These are phyloP conservation scores for Vinca minor DNA, from an alignment of 257 asterid genomes.

Conservation along the genomic window DNA sequence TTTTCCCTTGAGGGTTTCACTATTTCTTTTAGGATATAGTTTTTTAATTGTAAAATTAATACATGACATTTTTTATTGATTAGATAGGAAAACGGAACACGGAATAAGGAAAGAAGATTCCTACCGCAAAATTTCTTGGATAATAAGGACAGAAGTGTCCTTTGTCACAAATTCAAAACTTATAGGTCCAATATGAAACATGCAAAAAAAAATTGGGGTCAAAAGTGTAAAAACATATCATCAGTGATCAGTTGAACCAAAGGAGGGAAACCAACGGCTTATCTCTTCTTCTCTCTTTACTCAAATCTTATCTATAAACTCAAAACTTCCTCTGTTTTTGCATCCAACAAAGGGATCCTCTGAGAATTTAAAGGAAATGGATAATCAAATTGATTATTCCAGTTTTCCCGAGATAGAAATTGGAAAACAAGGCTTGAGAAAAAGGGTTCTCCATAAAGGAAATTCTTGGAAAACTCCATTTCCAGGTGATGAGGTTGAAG, in stretches of 20 bases:
- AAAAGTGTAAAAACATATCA: not conserved
- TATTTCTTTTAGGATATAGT: too few relatives aligned
- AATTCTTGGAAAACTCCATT: slow-evolving; percentile 52
- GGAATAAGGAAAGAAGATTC: too few relatives aligned
- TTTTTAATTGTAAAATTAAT: too few relatives aligned
- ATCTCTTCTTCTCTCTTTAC: slow-evolving; percentile 20
- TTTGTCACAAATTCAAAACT: too few relatives aligned
- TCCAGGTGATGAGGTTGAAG: slow-evolving; percentile 61
- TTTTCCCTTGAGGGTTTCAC: too few relatives aligned
- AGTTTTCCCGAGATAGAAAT: slow-evolving; percentile 12
- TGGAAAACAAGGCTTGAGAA: slow-evolving; percentile 35
- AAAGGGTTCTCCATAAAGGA: slow-evolving; percentile 36
- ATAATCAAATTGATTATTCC: slow-evolving; percentile 7
- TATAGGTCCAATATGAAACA: too few relatives aligned
- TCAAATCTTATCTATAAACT: too few relatives aligned
- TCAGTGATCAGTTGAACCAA: not conserved
- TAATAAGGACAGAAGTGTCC: too few relatives aligned
- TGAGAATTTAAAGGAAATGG: slow-evolving; percentile 3
- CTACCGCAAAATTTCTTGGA: too few relatives aligned
- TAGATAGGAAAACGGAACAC: too few relatives aligned
- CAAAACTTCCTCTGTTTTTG: slow-evolving; percentile 6
- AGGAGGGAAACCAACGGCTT: slow-evolving; percentile 23
- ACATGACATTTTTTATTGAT: too few relatives aligned
- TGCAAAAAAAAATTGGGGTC: not conserved
- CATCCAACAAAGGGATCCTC: slow-evolving; percentile 14